Evolutionary conservation across 208 protist genomes (phyloP), one percentile per base, ranked within the genome.

Genomic region (Crithidia sp.): DNA sequence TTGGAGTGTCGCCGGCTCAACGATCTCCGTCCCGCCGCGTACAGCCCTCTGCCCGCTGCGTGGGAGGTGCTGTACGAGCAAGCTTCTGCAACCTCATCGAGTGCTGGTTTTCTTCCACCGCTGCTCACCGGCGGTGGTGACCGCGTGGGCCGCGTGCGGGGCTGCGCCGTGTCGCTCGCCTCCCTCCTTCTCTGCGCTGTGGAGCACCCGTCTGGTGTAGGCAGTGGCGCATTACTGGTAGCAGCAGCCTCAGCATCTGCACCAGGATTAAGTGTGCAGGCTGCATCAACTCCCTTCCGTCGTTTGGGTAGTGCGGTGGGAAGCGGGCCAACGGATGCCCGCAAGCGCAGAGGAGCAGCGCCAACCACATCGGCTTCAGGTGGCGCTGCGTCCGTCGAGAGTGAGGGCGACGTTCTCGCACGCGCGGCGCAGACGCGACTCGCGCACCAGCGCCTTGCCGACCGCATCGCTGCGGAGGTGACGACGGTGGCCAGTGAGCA

Each of bases 51-150:
- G 37, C 77, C 77, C 3, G 43, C 47, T 13, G 39, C 60, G 44
- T 82, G 77, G 77, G 67, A 71, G 3, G 45, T 69, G 0, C 55
- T 82, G 9, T 78, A 78, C 56, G 55, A 49, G 9, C 45, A 49
- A 2, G 45, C 9, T 49, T 7, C 45, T 49, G 45, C 45, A 49
- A 13, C 45, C 45, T 49, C 45, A 13, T 7, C 9, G 45, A 28
- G 28, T 28, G 28, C 28, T 28, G 28, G 28, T 28, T 28, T 28
- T 28, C 45, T 74, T 6, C 72, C 61, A 43, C 77, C 71, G 17
- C 4, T 61, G n/a, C 52, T 73, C 17, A 12, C 40, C 28, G 43
- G 53, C 16, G 12, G 39, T 4, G n/a, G 47, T 36, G 40, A 17
- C 5, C 66, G 60, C 43, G 28, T 68, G 43, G 4, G 12, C 13